Evolutionary conservation across 2,329 filamentous ascomycete genomes (phyloP), one percentile per base, ranked within the genome.

Genomic region (Venturiaceae sp.): DNA sequence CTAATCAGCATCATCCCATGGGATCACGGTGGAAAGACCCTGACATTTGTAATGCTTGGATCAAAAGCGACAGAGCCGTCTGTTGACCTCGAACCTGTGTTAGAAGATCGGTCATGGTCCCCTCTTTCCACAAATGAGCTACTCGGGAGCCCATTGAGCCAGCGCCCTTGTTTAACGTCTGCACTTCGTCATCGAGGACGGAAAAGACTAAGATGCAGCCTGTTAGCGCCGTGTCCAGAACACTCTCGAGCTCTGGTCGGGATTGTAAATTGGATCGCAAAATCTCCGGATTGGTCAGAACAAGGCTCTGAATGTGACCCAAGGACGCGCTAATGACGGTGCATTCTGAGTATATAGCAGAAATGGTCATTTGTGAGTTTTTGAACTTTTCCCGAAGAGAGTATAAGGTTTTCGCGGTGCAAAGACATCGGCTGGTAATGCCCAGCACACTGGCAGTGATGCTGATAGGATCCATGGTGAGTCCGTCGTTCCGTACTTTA

Each of bases 51-150:
- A 71, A 55, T 6, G 65, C 67, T 50, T 71, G 69, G 16, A 71
- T 66, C 13, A 71, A 62, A 21, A 71, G 52, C 36, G 62, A 67
- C 5, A 71, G 62, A 0, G 68, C 68, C 9, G 66, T 66, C 44
- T 71, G 68, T 52, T 70, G 68, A 1, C 68, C 68, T 23, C 68
- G 64, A 28, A 71, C 67, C 60, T 71, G 68, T 21, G 64, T 65
- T 50, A 71, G 59, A 34, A 71, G 60, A 41, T 71, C 67, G 50
- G 66, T 68, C 60, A 71, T 71, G 5, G 64, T 67, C 8, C 66
- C 68, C 55, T 71, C 68, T 37, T 68, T 69, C 64, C 63, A 68
- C 23, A 68, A 50, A 41, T 66, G 68, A 26, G 62, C 68, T n/a
- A 63, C 65, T 26, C 64, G 68, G 66, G 32, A 61, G n/a, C n/a